A percentile compares a stretch with the other conserved stretches of the same genome.
phyloP scores from a whole-genome alignment of 768 basidiomycete genomes.

The Trametes punicea region DNA sequence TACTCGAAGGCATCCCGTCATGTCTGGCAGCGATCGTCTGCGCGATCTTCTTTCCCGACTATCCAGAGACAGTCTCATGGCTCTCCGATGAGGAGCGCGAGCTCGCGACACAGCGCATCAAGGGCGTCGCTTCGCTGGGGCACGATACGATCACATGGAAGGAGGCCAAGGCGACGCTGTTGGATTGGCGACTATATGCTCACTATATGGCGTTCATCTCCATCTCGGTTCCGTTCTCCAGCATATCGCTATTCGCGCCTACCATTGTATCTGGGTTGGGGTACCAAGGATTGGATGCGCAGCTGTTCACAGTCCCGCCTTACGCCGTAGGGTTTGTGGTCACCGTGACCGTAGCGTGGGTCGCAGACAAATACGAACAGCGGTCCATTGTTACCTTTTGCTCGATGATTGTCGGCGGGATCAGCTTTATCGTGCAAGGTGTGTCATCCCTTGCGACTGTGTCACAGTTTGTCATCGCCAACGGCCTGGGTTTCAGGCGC shows the following conservation, averaged over 20 bases:
- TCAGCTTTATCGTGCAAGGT: constrained; percentile 23
- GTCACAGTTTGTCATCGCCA: not conserved
- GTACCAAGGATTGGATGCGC: constrained; percentile 49
- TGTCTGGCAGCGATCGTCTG: constrained; percentile 34
- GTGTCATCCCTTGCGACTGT: not conserved
- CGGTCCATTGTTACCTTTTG: constrained; percentile 17
- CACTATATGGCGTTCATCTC: constrained; percentile 43
- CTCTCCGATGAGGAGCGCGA: constrained; percentile 41
- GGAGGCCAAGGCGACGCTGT: constrained; percentile 35
- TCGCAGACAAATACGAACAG: constrained; percentile 20
- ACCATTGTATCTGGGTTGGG: constrained; percentile 66
- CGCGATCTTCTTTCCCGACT: constrained; percentile 42
- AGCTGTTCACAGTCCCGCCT: constrained; percentile 59
- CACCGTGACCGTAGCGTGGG: constrained; percentile 22
- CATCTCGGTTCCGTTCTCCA: constrained; percentile 42
- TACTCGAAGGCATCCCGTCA: constrained; percentile 47
- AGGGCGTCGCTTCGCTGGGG: constrained; percentile 36
- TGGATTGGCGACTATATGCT: constrained; percentile 37
- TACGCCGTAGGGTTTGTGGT: constrained; percentile 35
- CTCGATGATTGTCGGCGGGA: constrained; percentile 20
- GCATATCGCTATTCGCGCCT: constrained; percentile 57
- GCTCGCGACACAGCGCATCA: constrained; percentile 36
- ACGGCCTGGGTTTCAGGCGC: constrained; percentile 14
- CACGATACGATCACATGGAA: constrained; percentile 36
- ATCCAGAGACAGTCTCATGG: constrained; percentile 46